Percentiles rank a stretch among this genome's conserved stretches.
phyloP scores from a whole-genome alignment of 495 filamentous ascomycete genomes.

The Hypoxylon perforatum region DNA sequence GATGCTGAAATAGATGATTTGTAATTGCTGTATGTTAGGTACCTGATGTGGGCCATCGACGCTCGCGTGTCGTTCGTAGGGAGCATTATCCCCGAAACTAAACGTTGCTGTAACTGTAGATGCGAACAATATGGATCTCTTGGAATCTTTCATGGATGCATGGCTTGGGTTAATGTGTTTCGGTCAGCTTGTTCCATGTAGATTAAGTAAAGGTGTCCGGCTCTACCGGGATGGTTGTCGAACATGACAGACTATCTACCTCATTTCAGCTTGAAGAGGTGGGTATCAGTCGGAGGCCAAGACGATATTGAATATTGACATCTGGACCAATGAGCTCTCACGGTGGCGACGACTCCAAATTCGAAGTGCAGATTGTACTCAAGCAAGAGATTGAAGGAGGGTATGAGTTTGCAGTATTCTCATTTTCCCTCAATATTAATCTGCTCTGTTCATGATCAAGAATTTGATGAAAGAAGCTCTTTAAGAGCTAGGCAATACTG shows the following conservation, averaged over 20 bases:
- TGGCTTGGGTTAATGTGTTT: conserved; percentile 15
- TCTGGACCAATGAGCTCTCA: neutral
- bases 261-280: neutral
- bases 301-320: neutral
- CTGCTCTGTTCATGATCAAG: too few relatives aligned
- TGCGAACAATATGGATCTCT: conserved; percentile 9
- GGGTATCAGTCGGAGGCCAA: neutral
- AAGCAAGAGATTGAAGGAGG: too few relatives aligned
- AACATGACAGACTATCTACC: neutral
- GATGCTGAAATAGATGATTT: conserved; percentile 11
- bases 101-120: conserved; percentile 25
- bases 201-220: conserved; percentile 7
- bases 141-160: conserved; percentile 13
- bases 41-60: neutral
- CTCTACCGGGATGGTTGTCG: conserved; percentile 6
- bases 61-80: conserved; percentile 6
- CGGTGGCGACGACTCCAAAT: neutral
- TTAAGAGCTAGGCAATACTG: neutral
- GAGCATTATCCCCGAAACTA: conserved; percentile 1
- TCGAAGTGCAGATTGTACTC: neutral
- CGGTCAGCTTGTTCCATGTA: conserved; percentile 29
- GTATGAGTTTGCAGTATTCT: too few relatives aligned
- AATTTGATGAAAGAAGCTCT: neutral
- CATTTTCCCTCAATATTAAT: too few relatives aligned
- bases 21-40: neutral